These are phyloP conservation scores for Nowakowskiella sp. DNA, from an alignment of 192 early-diverging fungal genomes.

Conservation along the genomic window DNA sequence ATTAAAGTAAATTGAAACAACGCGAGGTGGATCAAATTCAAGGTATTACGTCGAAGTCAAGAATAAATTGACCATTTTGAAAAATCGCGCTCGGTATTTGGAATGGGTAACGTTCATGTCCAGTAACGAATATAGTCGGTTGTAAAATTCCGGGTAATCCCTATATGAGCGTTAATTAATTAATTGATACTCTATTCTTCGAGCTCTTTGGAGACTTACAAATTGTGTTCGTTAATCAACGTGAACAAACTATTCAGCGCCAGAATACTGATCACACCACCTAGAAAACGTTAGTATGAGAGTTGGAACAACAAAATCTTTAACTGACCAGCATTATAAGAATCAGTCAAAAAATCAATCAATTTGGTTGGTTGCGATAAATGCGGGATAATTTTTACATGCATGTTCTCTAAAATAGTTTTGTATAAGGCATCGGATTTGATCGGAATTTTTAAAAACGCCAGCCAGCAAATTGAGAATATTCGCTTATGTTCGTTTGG, in stretches of 20 bases:
- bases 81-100: slow-evolving; percentile 92
- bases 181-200: slow-evolving; percentile 1
- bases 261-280: slow-evolving; percentile 81
- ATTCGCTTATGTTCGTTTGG: slow-evolving; percentile 53
- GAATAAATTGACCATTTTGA: slow-evolving; percentile 85
- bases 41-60: slow-evolving; percentile 65
- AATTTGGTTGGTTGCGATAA: slow-evolving; percentile 68
- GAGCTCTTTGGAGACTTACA: slow-evolving; percentile 49
- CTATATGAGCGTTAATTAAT: slow-evolving; percentile 26
- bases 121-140: slow-evolving; percentile 85
- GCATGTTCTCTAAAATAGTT: slow-evolving; percentile 68
- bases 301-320: neutral
- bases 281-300: slow-evolving; percentile 19
- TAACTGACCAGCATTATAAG: slow-evolving; percentile 66
- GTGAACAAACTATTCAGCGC: slow-evolving; percentile 95
- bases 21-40: neutral
- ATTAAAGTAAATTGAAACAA: slow-evolving; percentile 1
- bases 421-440: slow-evolving; percentile 71
- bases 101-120: slow-evolving; percentile 85
- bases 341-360: slow-evolving; percentile 88
- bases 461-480: slow-evolving; percentile 77
- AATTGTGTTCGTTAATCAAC: slow-evolving; percentile 86
- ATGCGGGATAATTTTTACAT: slow-evolving; percentile 84
- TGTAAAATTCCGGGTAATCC: slow-evolving; percentile 97
- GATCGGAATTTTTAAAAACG: slow-evolving; percentile 55